These are phyloP conservation scores for Ogataea paraovalis DNA, from an alignment of 805 yeast genomes.

Conservation along the genomic window DNA sequence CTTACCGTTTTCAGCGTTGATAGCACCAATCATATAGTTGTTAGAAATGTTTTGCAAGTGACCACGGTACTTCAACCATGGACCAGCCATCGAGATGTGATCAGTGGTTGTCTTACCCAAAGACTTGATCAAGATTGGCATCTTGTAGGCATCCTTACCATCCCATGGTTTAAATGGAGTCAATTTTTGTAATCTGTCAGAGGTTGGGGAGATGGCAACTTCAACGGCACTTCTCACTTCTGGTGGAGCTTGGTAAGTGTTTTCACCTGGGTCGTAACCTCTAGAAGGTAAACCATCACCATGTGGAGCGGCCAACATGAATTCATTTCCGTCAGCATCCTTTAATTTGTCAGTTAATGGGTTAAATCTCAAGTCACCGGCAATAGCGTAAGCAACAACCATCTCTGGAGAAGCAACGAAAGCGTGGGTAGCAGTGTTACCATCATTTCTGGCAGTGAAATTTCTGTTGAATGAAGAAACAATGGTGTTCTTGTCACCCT, in stretches of 20 bases:
- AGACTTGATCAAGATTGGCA: slow-evolving; percentile 95
- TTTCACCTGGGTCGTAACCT: slow-evolving; percentile 62
- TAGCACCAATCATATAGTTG: slow-evolving; percentile 99
- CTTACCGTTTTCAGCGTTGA: slow-evolving; percentile 92
- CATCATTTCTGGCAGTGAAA: slow-evolving; percentile 97
- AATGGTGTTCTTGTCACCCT: slow-evolving; percentile 74
- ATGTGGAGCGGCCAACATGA: slow-evolving; percentile 72
- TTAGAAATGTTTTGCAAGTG: slow-evolving; percentile 97
- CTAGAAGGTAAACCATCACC: slow-evolving; percentile 80
- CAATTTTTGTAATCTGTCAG: slow-evolving; percentile 94
- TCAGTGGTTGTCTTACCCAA: slow-evolving; percentile 98
- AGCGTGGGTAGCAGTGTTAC: slow-evolving; percentile 96
- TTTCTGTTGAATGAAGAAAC: slow-evolving; percentile 97
- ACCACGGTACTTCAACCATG: slow-evolving; percentile 99
- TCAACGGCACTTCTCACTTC: slow-evolving; percentile 68
- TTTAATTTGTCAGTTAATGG: slow-evolving; percentile 84
- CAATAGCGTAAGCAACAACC: slow-evolving; percentile 94
- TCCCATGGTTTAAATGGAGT: slow-evolving; percentile 95
- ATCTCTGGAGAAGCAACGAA: slow-evolving; percentile 98
- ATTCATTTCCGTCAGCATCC: slow-evolving; percentile 63
- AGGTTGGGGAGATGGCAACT: slow-evolving; percentile 79
- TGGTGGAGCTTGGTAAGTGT: slow-evolving; percentile 98
- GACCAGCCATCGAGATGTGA: slow-evolving; percentile 99
- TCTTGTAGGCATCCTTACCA: slow-evolving; percentile 83
- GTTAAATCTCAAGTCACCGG: slow-evolving; percentile 89